phyloP scores from a whole-genome alignment of 345 rosid species.

The Murraya koenigii region DNA sequence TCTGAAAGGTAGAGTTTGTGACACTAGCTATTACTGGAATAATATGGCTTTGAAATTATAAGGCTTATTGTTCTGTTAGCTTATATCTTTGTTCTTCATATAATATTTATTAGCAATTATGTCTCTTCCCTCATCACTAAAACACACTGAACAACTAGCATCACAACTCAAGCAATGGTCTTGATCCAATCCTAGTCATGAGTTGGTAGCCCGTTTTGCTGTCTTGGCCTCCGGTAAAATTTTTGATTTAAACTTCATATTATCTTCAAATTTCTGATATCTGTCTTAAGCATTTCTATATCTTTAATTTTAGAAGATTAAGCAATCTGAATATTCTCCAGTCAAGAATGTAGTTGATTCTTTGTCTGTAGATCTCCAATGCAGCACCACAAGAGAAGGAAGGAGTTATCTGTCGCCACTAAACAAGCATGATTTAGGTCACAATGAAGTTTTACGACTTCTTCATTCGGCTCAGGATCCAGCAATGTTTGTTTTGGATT shows the following conservation, averaged over 20 bases:
- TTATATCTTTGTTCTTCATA: neutral
- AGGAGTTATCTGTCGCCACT: conserved; percentile 4
- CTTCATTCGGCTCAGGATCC: conserved; percentile 32
- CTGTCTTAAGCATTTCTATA: neutral
- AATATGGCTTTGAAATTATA: neutral
- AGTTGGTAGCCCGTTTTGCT: neutral
- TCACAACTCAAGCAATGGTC: neutral
- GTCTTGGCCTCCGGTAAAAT: neutral
- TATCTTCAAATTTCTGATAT: neutral
- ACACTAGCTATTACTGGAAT: neutral
- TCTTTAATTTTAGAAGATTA: neutral
- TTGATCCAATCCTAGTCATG: neutral
- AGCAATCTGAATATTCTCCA: neutral
- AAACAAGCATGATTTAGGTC: conserved; percentile 13
- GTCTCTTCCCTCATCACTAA: neutral
- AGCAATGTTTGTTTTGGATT: conserved; percentile 34
- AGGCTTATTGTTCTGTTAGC: neutral
- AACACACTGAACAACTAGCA: neutral
- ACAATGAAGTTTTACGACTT: conserved; percentile 18
- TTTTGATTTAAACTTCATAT: neutral
- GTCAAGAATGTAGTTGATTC: neutral
- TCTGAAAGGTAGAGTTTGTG: neutral
- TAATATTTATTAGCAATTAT: neutral
- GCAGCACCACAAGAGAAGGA: neutral
- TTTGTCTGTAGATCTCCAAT: neutral